Conservation (phyloP, 2,329 filamentous ascomycete species). For the Thermomyces lanuginosus region DNA sequence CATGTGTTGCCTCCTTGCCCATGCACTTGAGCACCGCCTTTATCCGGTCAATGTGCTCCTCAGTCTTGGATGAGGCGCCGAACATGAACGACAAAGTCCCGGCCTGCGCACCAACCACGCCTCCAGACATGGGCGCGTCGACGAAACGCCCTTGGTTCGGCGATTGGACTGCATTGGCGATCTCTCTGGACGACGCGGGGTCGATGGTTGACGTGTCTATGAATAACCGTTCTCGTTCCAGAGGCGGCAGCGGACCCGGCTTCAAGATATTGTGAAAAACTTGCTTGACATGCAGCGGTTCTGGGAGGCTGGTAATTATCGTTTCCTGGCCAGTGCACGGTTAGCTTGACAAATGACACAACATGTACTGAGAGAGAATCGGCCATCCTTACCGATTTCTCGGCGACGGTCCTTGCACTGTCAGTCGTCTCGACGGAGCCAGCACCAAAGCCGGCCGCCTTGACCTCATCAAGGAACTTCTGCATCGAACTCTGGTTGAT, state of each 20-base stretch:
- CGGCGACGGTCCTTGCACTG: conserved; percentile 45
- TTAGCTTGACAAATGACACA: not conserved
- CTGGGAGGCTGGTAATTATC: conserved; percentile 76
- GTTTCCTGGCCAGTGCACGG: conserved; percentile 44
- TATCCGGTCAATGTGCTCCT: conserved; percentile 44
- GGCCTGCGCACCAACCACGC: conserved; percentile 75
- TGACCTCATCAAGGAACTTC: conserved; percentile 40
- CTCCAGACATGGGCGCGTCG: conserved; percentile 93
- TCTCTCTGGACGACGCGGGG: conserved; percentile 61
- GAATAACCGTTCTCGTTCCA: conserved; percentile 53
- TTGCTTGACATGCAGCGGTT: conserved; percentile 69
- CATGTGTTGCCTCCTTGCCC: conserved; percentile 73
- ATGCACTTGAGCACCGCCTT: conserved; percentile 59
- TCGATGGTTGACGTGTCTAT: conserved; percentile 97
- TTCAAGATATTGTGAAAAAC: conserved; percentile 66
- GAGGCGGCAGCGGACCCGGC: conserved; percentile 33
- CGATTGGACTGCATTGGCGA: conserved; percentile 53
- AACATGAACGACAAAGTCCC: conserved; percentile 95
- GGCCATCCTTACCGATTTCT: conserved; percentile 43
- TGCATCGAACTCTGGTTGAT: conserved; percentile 42
- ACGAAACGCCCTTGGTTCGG: conserved; percentile 61
- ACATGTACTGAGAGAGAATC: not conserved
- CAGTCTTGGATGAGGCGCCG: conserved; percentile 42
- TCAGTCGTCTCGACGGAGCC: conserved; percentile 38
- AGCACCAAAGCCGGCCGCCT: conserved; percentile 24